Evolutionary conservation across 768 basidiomycete genomes (phyloP).

Genomic region (Tulasnella sp.): DNA sequence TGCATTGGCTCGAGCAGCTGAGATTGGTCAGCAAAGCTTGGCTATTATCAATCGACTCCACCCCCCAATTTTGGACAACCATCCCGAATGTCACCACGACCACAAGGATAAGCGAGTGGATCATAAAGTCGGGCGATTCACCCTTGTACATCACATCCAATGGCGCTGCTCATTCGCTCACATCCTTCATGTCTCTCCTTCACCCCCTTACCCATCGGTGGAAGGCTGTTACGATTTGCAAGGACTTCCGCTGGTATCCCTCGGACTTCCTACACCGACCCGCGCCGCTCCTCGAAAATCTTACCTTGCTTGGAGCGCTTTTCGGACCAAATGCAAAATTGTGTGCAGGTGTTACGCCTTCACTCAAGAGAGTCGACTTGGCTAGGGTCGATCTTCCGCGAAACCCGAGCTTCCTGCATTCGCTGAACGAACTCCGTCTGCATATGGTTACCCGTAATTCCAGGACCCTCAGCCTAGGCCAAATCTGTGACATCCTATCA

Average conservation of each 20-base stretch:
- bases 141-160: neutral
- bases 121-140: neutral
- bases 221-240: neutral
- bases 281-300: neutral
- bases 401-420: neutral
- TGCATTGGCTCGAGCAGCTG: neutral
- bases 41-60: neutral
- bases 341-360: neutral
- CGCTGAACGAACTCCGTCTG: neutral
- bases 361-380: neutral
- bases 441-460: neutral
- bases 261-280: neutral
- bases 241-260: neutral
- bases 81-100: neutral
- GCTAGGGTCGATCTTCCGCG: neutral
- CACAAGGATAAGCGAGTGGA: neutral
- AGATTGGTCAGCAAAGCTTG: conserved; percentile 2
- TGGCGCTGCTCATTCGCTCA: neutral
- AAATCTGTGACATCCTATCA: neutral
- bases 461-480: neutral
- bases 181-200: neutral
- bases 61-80: neutral
- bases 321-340: neutral
- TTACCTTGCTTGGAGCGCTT: neutral
- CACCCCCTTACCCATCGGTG: neutral